Evolutionary conservation across 2,329 filamentous ascomycete genomes (phyloP).

Genomic region (Scolecobasidium constrictum): DNA sequence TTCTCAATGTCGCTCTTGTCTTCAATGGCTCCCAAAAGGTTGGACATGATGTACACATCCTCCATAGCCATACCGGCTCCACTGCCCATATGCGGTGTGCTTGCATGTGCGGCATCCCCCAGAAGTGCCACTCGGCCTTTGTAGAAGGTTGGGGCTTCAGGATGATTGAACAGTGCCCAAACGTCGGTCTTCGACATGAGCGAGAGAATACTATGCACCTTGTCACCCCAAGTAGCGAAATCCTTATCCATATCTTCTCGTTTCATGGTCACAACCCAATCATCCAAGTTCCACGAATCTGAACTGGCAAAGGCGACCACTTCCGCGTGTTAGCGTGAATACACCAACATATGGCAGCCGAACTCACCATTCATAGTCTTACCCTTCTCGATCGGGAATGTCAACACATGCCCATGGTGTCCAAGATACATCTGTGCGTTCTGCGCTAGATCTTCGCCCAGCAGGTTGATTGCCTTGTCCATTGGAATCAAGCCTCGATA

Average conservation of each 20-base stretch:
- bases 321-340: conserved; percentile 3
- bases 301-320: conserved; percentile 37
- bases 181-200: conserved; percentile 32
- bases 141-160: conserved; percentile 24
- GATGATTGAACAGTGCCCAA: conserved; percentile 27
- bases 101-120: conserved; percentile 29
- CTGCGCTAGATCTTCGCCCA: conserved; percentile 39
- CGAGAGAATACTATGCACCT: conserved; percentile 25
- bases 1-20: conserved; percentile 4
- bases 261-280: conserved; percentile 30
- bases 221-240: conserved; percentile 32
- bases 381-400: conserved; percentile 49
- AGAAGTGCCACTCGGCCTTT: conserved; percentile 20
- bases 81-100: conserved; percentile 26
- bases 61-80: conserved; percentile 29
- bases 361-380: conserved; percentile 41
- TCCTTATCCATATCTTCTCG: conserved; percentile 30
- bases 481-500: conserved; percentile 54
- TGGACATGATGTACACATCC: conserved; percentile 17
- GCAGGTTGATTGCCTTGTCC: conserved; percentile 34
- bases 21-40: conserved; percentile 9
- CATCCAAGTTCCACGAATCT: conserved; percentile 29
- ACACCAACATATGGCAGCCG: not conserved
- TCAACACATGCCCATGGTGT: conserved; percentile 45
- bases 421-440: conserved; percentile 39